Base-by-base conservation (phyloP, 1,284 basidiomycete genomes). In the Melanopsichium pennsylvanicum region DNA sequence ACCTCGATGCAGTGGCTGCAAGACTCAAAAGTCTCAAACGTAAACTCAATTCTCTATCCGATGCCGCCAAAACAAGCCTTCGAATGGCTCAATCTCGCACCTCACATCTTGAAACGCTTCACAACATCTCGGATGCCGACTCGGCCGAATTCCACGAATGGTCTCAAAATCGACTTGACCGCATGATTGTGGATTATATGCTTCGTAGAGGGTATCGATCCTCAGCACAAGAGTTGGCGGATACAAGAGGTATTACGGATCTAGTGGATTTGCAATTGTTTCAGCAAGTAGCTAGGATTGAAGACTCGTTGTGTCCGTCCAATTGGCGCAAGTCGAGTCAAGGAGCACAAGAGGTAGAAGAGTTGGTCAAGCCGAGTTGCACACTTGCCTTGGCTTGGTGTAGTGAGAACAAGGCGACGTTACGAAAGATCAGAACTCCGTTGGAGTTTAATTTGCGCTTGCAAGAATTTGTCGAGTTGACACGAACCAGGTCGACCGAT, bases 381-480 rank as follows among this genome's bases (percentile, higher is more conserved):
- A 84, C 88, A 1, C 90, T 93, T 81, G 95, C 94, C 5, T 84
- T 99, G 36, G 86, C 88, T 13, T 99, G 95, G 95, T 97, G 94
- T 75, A 92, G 87, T 57, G 96, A 99, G 85, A 97, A 99, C 83
- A 91, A 95, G 81, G 87, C 88, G 25, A 89, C 91, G 8, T 85
- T 98, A 51, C 88, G 92, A 57, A 97, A 97, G 84, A 87, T 89
- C 76, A 93, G 91, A 85, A 72, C 48, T 4, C 61, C 92, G 13
- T 86, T 99, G 37, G 96, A 99, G 83, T 97, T 97, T 81, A 91
- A 94, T 58, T 86, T 99, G 25, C 87, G 96, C 18, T 84, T 97
- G 38, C 96, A 99, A 82, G 93, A 97, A 82, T 97, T 90, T 80
- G 92, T 98, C 74, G 96, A 98, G 82, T 85, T 97, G 86, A 56